Base-by-base conservation (phyloP, 2,329 filamentous ascomycete species). In the Amesomyces nigricolor region DNA sequence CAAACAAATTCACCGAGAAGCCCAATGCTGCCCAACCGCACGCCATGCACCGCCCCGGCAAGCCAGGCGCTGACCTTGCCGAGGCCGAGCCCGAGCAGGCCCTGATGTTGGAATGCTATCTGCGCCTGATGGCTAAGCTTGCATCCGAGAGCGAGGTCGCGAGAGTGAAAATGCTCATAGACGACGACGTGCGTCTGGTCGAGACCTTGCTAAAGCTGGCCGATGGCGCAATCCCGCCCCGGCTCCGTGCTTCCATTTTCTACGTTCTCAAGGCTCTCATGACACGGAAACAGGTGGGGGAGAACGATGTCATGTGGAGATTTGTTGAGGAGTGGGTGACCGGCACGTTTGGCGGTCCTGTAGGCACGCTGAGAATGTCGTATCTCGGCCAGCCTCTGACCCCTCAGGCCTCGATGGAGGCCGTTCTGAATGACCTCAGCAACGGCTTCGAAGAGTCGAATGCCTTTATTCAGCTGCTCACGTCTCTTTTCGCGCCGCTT, bases 41-140 rank as follows among this genome's bases (percentile, higher is more conserved):
- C 26, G 26, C n/a, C 13, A 68, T 78, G 11, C 58, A 62, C 14
- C 80, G 81, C 64, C 78, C 84, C 58, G 78, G 80, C 46, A 86
- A 89, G 68, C 75, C 81, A 45, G 75, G 81, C 43, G 76, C 75
- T 16, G 85, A 87, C 44, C 80, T 87, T 58, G 84, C 89, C 58
- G 91, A 95, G 68, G 78, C 80, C 29, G 92, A 96, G 67, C 89
- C 91, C 4, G 95, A 99, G 70, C 95, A 89, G 40, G 86, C 87
- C n/a, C 88, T 96, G 72, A 96, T 99, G 89, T 78, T 99, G 29
- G 91, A 96, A 67, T 92, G 90, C 63, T 97, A 97, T 68, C 78
- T 99, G 51, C 85, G 92, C 30, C 79, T 99, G 5, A 88, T 96
- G 64, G 83, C 89, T 3, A 90, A 95, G 69, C 76, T 99, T 9